Conservation (phyloP, 208 protist genomes). For the Acanthamoeba quina region DNA sequence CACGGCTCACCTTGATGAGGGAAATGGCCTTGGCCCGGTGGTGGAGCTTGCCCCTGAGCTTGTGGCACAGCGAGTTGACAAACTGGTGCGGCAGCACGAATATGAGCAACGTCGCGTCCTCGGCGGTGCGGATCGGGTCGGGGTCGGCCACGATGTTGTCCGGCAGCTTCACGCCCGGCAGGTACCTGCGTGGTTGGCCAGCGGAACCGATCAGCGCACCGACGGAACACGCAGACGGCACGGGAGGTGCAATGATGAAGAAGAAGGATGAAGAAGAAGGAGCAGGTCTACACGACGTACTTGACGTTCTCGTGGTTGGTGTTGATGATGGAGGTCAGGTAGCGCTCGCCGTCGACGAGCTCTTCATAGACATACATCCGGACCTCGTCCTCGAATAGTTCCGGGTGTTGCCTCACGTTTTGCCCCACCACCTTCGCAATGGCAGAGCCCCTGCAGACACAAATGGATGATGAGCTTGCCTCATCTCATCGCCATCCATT, state of each 20-base stretch:
- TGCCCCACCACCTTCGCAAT: slow-evolving; percentile 84
- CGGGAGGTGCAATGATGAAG: too few relatives aligned
- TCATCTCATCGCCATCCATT: too few relatives aligned
- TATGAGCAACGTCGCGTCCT: slow-evolving; percentile 86
- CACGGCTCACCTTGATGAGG: slow-evolving; percentile 84
- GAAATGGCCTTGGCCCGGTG: slow-evolving; percentile 80
- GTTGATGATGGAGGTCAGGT: slow-evolving; percentile 89
- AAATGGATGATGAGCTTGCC: background rate
- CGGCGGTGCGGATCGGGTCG: slow-evolving; percentile 74
- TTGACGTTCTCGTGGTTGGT: slow-evolving; percentile 71
- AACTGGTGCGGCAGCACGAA: slow-evolving; percentile 79
- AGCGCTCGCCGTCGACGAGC: slow-evolving; percentile 80
- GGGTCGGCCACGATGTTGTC: slow-evolving; percentile 82
- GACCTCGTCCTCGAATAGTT: slow-evolving; percentile 79
- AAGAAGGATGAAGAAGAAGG: background rate
- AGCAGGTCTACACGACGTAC: background rate
- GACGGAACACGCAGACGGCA: too few relatives aligned
- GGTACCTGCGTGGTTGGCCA: slow-evolving; percentile 70
- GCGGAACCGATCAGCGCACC: background rate
- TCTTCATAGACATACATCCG: slow-evolving; percentile 89
- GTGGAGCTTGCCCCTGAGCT: slow-evolving; percentile 71
- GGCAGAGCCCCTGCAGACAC: slow-evolving; percentile 78
- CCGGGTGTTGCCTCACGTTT: slow-evolving; percentile 71
- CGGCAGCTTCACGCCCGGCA: slow-evolving; percentile 80
- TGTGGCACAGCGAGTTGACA: slow-evolving; percentile 68